Evolutionary conservation across 306 rosid genomes (phyloP), one percentile per base, ranked within the genome.

Genomic region (Cyamopsis tetragonoloba): DNA sequence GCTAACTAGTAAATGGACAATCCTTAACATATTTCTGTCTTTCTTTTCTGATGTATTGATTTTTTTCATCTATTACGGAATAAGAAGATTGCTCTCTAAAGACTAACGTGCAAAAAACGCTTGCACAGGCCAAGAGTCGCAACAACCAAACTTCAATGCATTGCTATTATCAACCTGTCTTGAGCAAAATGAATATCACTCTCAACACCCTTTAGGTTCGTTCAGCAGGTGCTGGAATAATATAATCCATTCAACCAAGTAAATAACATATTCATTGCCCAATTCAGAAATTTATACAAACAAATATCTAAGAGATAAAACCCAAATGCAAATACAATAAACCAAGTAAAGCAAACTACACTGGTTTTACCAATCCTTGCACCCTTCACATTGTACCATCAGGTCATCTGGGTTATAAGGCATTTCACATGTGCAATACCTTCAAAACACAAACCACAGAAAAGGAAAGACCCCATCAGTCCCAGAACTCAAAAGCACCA

Each of bases 381-480:
- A 89, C 37, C 83, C 93, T 65, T 89, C 93, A 44, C 96, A 89
- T 56, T 89, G 91, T 63, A 89, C 89, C 96, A 89, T 89, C 39
- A 89, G 93, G 71, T 87, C 96, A 35, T 87, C 93, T 14, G 93
- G 93, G 70, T 89, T 89, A 66, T 87, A 89, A 14, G 96, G 96
- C 96, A 86, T 89, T 77, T 89, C 91, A 51, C 96, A 89, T 60
- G 79, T 89, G 84, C 96, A 89, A 79, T 86, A 89, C 71, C 96
- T 89, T 50, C 76, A 83, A 71, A 48, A 49, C 6, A 70, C 32
- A 77, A 72, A 65, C 50, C 64, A 74, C 3, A 28, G 7, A 4
- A 10, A 4, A 24, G 5, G 2, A 66, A 17, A 23, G 13, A 27
- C 8, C 4, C 55, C 49, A 28, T 61, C 5, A 68, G 31, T 38